These are phyloP conservation scores for Entamoeba moshkovskii DNA, from an alignment of 208 protist genomes.

Conservation along the genomic window DNA sequence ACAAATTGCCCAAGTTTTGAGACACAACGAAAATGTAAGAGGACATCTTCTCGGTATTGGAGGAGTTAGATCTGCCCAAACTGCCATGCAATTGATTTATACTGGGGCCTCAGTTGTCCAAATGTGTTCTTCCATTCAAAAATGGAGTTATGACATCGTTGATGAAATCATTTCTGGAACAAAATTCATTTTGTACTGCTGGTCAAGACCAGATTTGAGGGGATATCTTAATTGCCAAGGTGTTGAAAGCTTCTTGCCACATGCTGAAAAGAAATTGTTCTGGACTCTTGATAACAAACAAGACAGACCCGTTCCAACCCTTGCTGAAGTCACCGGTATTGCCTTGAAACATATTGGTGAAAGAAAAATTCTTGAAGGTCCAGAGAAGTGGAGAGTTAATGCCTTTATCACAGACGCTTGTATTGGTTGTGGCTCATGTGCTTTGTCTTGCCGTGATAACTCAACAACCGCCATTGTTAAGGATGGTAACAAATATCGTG, in stretches of 20 bases:
- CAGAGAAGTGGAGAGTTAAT: slow-evolving; percentile 2
- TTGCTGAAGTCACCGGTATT: background rate
- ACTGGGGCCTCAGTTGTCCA: slow-evolving; percentile 57
- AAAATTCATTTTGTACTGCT: background rate
- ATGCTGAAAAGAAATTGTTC: background rate
- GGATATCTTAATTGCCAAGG: background rate
- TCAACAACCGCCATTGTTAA: background rate
- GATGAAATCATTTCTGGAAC: slow-evolving; percentile 26
- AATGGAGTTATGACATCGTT: slow-evolving; percentile 32
- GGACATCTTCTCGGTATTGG: slow-evolving; percentile 48
- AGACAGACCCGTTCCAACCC: background rate
- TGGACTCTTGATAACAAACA: background rate
- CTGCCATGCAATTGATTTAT: slow-evolving; percentile 58
- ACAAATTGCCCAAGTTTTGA: slow-evolving; percentile 44
- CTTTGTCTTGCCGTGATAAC: slow-evolving; percentile 2
- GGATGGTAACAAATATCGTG: background rate
- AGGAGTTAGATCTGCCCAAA: slow-evolving; percentile 51
- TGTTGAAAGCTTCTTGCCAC: background rate
- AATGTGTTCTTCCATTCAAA: slow-evolving; percentile 30
- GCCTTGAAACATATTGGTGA: background rate
- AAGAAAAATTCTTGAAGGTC: background rate
- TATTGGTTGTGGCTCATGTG: slow-evolving; percentile 6
- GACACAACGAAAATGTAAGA: slow-evolving; percentile 38
- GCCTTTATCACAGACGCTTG: background rate
- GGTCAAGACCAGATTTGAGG: background rate